Percentiles rank a stretch among this genome's conserved stretches.
Evolutionary conservation across 2,329 filamentous ascomycete species (phyloP).

Genomic region (Fusarium verticillioides): DNA sequence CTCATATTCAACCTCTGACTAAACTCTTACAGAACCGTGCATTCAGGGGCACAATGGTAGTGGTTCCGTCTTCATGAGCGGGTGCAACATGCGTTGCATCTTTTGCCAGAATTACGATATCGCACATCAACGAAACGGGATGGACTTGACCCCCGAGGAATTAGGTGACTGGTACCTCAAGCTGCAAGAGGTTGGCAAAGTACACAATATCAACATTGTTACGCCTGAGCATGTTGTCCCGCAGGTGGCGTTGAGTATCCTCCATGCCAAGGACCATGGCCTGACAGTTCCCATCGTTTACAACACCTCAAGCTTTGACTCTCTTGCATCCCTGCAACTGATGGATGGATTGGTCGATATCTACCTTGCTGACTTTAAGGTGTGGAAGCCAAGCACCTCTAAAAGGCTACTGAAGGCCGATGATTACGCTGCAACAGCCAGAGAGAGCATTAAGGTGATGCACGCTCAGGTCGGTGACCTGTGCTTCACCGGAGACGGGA

Average conservation of each 20-base stretch:
- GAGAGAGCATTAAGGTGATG: constrained; percentile 83
- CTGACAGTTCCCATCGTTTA: constrained; percentile 81
- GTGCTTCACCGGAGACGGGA: constrained; percentile 82
- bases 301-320: constrained; percentile 87
- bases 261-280: constrained; percentile 77
- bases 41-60: constrained; percentile 85
- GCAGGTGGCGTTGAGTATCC: constrained; percentile 80
- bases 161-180: constrained; percentile 87
- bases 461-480: constrained; percentile 84
- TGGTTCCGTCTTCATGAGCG: constrained; percentile 84
- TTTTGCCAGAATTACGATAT: constrained; percentile 89
- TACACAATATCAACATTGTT: constrained; percentile 92
- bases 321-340: constrained; percentile 74
- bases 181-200: constrained; percentile 79
- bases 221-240: constrained; percentile 90
- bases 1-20: constrained; percentile 5
- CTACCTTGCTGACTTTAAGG: constrained; percentile 89
- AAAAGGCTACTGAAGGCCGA: constrained; percentile 81
- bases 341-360: constrained; percentile 86
- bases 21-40: constrained; percentile 70
- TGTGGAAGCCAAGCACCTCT: constrained; percentile 75
- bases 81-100: constrained; percentile 78
- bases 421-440: constrained; percentile 77
- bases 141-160: constrained; percentile 81
- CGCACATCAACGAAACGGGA: constrained; percentile 81